A percentile compares a stretch with the other conserved stretches of the same genome.
Evolutionary conservation across 2,329 filamentous ascomycete species (phyloP).

Genomic region (Bipolaris zeicola): DNA sequence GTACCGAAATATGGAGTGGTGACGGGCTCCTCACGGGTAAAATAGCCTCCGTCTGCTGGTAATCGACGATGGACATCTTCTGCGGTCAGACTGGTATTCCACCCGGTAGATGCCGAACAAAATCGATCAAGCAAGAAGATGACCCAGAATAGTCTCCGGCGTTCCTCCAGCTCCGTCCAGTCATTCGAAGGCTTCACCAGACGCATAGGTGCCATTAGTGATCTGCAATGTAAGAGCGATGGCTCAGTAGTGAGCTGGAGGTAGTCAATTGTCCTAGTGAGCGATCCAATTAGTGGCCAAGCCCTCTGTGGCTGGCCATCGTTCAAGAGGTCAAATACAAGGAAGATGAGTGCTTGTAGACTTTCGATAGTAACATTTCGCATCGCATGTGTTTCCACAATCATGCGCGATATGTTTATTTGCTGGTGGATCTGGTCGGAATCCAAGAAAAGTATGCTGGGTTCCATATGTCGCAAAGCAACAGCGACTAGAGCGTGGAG

Average conservation of each 20-base stretch:
- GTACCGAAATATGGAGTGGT: slow-evolving; percentile 40
- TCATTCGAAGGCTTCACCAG: slow-evolving; percentile 33
- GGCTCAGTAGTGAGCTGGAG: slow-evolving; percentile 41
- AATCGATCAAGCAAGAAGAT: slow-evolving; percentile 44
- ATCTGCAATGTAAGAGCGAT: slow-evolving; percentile 28
- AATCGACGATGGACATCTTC: slow-evolving; percentile 43
- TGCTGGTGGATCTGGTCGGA: slow-evolving; percentile 34
- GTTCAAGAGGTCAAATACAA: slow-evolving; percentile 43
- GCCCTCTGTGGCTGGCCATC: slow-evolving; percentile 37
- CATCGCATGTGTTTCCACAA: slow-evolving; percentile 39
- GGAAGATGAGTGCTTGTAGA: slow-evolving; percentile 38
- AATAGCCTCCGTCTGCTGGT: slow-evolving; percentile 43
- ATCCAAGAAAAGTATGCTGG: slow-evolving; percentile 29
- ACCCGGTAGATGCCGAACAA: slow-evolving; percentile 41
- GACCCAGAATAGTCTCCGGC: slow-evolving; percentile 41
- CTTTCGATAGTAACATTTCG: slow-evolving; percentile 37
- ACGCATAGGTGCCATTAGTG: slow-evolving; percentile 39
- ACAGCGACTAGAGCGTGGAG: slow-evolving; percentile 39
- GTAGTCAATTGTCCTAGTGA: slow-evolving; percentile 43
- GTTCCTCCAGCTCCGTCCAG: slow-evolving; percentile 43
- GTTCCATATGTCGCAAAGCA: slow-evolving; percentile 38
- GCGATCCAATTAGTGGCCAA: slow-evolving; percentile 43
- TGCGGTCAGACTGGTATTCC: slow-evolving; percentile 43
- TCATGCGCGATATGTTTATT: slow-evolving; percentile 33
- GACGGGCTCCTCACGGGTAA: slow-evolving; percentile 42